Conservation (phyloP, 2,329 filamentous ascomycete species). For the Lasiodiplodia theobromae region DNA sequence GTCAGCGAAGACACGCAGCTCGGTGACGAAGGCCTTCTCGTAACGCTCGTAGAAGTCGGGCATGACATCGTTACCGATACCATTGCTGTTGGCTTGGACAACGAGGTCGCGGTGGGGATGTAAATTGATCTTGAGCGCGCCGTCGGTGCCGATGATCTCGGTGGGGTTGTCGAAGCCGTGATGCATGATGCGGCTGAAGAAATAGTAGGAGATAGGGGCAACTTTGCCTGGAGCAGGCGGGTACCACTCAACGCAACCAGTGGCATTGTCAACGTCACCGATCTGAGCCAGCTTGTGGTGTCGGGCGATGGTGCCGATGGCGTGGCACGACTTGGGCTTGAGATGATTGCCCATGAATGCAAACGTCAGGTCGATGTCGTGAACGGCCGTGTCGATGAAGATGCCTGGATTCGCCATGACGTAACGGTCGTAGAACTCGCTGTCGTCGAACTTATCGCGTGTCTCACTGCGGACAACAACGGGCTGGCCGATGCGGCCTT, state of each 20-base stretch:
- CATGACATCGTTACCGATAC: constrained; percentile 29
- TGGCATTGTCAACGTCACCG: constrained; percentile 54
- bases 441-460: constrained; percentile 42
- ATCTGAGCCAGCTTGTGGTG: constrained; percentile 49
- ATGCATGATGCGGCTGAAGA: constrained; percentile 52
- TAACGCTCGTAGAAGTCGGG: constrained; percentile 30
- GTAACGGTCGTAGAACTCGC: constrained; percentile 30
- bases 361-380: constrained; percentile 55
- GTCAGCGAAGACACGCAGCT: constrained; percentile 26
- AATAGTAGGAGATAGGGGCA: constrained; percentile 54
- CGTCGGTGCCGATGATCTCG: constrained; percentile 51
- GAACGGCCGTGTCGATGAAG: constrained; percentile 54
- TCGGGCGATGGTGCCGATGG: constrained; percentile 45
- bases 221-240: constrained; percentile 30
- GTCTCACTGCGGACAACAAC: constrained; percentile 52
- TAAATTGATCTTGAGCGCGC: constrained; percentile 28
- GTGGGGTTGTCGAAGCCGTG: constrained; percentile 55
- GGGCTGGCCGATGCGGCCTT: constrained; percentile 49
- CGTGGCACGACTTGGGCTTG: constrained; percentile 47
- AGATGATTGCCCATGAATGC: constrained; percentile 50
- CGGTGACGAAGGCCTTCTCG: constrained; percentile 30
- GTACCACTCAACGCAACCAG: constrained; percentile 56
- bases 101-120: constrained; percentile 28
- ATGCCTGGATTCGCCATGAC: constrained; percentile 41
- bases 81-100: constrained; percentile 14